These are phyloP conservation scores for Penicillium rolfsii DNA, from an alignment of 2,329 filamentous ascomycete genomes.

Conservation along the genomic window DNA sequence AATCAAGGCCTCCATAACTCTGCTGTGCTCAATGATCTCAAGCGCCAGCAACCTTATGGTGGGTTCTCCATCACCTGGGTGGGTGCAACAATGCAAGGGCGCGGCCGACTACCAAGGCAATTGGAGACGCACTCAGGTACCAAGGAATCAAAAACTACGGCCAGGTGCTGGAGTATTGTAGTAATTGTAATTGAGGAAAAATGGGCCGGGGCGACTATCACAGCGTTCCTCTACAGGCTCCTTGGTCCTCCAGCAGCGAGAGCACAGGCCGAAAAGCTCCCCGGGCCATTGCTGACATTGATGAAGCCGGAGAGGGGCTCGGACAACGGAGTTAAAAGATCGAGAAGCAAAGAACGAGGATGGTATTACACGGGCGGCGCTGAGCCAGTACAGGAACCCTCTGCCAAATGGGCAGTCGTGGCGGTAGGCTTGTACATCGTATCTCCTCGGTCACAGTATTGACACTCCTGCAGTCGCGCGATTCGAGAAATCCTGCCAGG, in stretches of 20 bases:
- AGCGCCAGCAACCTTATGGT: slow-evolving; percentile 11
- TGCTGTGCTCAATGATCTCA: slow-evolving; percentile 8
- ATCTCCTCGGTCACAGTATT: slow-evolving; percentile 14
- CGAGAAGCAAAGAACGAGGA: slow-evolving; percentile 10
- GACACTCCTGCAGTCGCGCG: not conserved
- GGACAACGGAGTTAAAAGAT: slow-evolving; percentile 12
- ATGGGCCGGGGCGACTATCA: slow-evolving; percentile 8
- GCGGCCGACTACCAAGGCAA: not conserved
- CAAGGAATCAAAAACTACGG: not conserved
- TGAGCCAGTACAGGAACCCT: slow-evolving; percentile 19
- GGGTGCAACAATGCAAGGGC: not conserved
- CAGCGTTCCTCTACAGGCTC: not conserved
- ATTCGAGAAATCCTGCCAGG: not conserved
- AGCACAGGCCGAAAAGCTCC: slow-evolving; percentile 1
- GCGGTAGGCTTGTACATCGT: slow-evolving; percentile 32
- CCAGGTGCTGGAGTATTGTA: not conserved
- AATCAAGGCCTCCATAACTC: slow-evolving; percentile 5
- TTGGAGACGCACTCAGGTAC: not conserved
- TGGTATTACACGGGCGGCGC: not conserved
- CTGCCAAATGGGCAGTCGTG: slow-evolving; percentile 23
- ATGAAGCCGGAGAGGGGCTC: slow-evolving; percentile 6
- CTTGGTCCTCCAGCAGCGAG: not conserved
- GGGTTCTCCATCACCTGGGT: not conserved
- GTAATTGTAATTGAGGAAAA: not conserved
- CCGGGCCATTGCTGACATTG: slow-evolving; percentile 11